Evolutionary conservation across 139 green algal species (phyloP), one percentile per base, ranked within the genome.

Genomic region (Edaphochlamys debaryana): DNA sequence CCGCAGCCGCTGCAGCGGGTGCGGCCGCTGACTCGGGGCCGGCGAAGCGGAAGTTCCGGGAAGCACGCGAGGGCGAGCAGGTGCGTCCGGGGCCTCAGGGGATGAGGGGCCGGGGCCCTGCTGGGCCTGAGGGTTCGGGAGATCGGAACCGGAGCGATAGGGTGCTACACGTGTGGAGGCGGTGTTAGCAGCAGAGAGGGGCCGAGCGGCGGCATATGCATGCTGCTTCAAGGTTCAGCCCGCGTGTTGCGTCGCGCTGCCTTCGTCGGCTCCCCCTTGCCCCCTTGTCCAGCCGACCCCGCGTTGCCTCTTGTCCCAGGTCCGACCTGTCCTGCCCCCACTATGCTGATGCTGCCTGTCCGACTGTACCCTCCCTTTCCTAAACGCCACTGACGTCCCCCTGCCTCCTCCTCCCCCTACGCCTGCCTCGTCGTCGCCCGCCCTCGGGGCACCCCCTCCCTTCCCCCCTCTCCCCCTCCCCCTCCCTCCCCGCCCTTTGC

Each of bases 21-120:
- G n/a, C n/a, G n/a, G n/a, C n/a, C 22, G 19, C 34, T 15, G 40
- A 58, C 34, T 4, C 32, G 42, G 66, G 78, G 4, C 66, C 48
- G 50, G 48, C 66, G 11, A 84, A 84, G 78, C 66, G 78, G 36
- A 84, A 84, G 45, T 84, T 84, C 34, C 64, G 78, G 20, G 78
- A 84, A 30, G 76, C 76, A 25, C 76, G 76, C 1, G 76, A 82
- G 48, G 76, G 76, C 23, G 76, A 82, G 76, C 76, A 82, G 76
- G 76, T 82, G 41, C 40, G 73, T 17, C 9, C 45, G 8, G 27
- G 9, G 58, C 58, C 4, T 23, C 41, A n/a, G 7, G 8, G 11
- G 5, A 17, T 40, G 62, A 40, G 6, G 27, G 56, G 23, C 56
- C 27, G 22, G 60, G 42, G 4, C n/a, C 69, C 22, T 58, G 11